A percentile compares a stretch with the other conserved stretches of the same genome.
phyloP scores from a whole-genome alignment of 306 rosid genomes.

The Lupinus albus region DNA sequence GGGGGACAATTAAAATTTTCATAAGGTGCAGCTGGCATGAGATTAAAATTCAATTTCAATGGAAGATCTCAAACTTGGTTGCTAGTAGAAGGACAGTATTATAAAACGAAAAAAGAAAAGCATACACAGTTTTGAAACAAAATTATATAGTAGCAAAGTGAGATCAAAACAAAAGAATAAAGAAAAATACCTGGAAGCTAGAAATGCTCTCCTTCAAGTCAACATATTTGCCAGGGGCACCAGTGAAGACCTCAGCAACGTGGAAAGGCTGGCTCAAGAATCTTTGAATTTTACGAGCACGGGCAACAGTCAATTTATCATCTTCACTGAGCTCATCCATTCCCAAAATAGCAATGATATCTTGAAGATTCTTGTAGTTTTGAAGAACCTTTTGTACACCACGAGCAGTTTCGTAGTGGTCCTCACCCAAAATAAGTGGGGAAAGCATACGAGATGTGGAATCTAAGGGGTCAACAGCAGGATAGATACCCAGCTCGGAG shows the following conservation, averaged over 20 bases:
- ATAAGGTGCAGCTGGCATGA: not conserved
- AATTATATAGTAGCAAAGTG: not conserved
- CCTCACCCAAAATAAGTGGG: slow-evolving; percentile 94
- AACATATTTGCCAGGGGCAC: slow-evolving; percentile 97
- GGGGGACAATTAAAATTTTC: not conserved
- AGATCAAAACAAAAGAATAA: not conserved
- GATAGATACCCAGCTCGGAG: slow-evolving; percentile 97
- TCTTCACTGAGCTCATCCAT: slow-evolving; percentile 99
- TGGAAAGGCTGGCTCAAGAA: slow-evolving; percentile 99
- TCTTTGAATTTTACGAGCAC: slow-evolving; percentile 84
- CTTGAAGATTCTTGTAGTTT: slow-evolving; percentile 97
- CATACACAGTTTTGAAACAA: not conserved
- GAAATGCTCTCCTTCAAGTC: slow-evolving; percentile 82
- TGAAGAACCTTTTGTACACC: slow-evolving; percentile 96
- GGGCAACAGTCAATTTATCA: slow-evolving; percentile 94
- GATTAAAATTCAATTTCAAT: not conserved
- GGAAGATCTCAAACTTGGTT: not conserved
- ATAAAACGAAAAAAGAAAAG: not conserved
- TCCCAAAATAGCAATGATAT: slow-evolving; percentile 98
- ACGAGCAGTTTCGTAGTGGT: slow-evolving; percentile 93
- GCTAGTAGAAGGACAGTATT: not conserved
- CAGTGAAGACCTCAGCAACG: slow-evolving; percentile 99
- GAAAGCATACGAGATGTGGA: slow-evolving; percentile 99
- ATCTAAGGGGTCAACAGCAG: slow-evolving; percentile 95
- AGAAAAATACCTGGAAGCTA: slow-evolving; percentile 81